A percentile compares a stretch with the other conserved stretches of the same genome.
Conservation (phyloP, 2,329 filamentous ascomycete species). For the Cytospora piceae region DNA sequence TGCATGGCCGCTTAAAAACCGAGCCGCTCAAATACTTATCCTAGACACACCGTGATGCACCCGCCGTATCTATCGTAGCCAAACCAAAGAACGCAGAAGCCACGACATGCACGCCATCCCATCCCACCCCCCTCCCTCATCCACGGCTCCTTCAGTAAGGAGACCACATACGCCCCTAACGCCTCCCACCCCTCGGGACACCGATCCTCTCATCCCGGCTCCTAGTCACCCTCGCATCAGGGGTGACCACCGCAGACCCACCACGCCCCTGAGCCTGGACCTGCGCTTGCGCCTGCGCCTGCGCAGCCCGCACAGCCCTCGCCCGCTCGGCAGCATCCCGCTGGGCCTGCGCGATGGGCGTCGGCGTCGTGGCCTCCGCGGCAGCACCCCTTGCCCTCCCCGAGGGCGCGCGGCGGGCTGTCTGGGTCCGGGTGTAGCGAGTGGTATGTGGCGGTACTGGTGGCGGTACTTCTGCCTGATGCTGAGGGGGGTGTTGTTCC, state of each 20-base stretch:
- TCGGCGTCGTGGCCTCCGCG: conserved; percentile 24
- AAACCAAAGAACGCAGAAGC: background rate
- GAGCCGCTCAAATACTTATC: background rate
- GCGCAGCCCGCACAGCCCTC: conserved; percentile 1
- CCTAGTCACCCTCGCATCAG: conserved; percentile 36
- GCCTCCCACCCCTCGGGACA: conserved; percentile 32
- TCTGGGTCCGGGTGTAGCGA: conserved; percentile 15
- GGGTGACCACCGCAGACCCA: conserved; percentile 30
- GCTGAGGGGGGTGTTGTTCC: conserved; percentile 3
- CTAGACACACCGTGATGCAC: background rate
- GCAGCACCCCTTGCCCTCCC: conserved; percentile 4
- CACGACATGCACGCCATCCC: background rate
- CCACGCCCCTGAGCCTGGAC: background rate
- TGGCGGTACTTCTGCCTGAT: background rate
- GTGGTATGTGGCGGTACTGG: background rate
- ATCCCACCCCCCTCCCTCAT: no score
- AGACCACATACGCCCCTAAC: conserved; percentile 21
- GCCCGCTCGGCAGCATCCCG: conserved; percentile 14
- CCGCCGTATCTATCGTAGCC: background rate
- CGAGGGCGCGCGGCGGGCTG: conserved; percentile 6
- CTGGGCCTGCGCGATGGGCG: conserved; percentile 19
- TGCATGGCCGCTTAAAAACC: background rate
- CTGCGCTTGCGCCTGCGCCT: conserved; percentile 2
- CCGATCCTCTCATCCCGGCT: conserved; percentile 40
- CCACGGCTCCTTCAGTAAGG: no score